Percentiles rank a stretch among this genome's conserved stretches.
These are phyloP conservation scores for Ophiostoma tasmaniense DNA, from an alignment of 2,329 filamentous ascomycete species.

Conservation along the genomic window DNA sequence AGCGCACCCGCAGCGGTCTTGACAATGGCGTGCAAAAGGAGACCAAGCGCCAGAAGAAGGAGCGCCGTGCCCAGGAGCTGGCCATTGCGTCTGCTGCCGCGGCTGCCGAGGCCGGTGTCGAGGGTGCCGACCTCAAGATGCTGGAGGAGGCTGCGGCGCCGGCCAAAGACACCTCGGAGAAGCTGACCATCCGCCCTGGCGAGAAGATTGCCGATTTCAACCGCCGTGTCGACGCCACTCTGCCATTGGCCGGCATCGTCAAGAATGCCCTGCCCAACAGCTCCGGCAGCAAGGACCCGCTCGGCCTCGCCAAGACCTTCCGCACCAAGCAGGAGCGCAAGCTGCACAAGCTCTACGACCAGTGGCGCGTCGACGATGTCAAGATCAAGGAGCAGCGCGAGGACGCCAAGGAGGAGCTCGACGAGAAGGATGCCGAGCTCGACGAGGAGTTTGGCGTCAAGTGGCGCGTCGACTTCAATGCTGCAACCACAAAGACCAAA, in stretches of 20 bases:
- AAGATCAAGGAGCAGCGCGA: slow-evolving; percentile 53
- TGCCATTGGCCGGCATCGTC: slow-evolving; percentile 66
- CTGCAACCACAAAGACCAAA: slow-evolving; percentile 35
- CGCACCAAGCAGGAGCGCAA: slow-evolving; percentile 77
- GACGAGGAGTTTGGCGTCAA: slow-evolving; percentile 42
- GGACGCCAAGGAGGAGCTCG: slow-evolving; percentile 56
- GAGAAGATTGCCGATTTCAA: slow-evolving; percentile 77
- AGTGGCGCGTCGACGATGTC: slow-evolving; percentile 61
- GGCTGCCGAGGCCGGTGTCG: background rate
- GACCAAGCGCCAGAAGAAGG: slow-evolving; percentile 27
- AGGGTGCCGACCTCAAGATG: background rate
- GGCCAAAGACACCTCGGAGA: slow-evolving; percentile 23
- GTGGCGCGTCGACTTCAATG: slow-evolving; percentile 35
- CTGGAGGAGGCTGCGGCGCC: slow-evolving; percentile 6
- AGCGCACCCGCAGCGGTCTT: slow-evolving; percentile 53
- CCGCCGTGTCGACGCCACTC: slow-evolving; percentile 71
- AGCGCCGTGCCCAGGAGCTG: slow-evolving; percentile 23
- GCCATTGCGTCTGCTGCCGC: slow-evolving; percentile 12
- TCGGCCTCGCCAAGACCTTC: slow-evolving; percentile 53
- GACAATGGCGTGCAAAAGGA: slow-evolving; percentile 52
- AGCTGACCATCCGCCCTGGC: slow-evolving; percentile 68
- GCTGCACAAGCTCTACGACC: slow-evolving; percentile 71
- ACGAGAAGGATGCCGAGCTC: slow-evolving; percentile 55
- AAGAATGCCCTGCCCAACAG: slow-evolving; percentile 41
- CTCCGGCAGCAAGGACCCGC: slow-evolving; percentile 46